Conservation (phyloP, 75 land plant genomes). For the Adiantum capillusveneris region DNA sequence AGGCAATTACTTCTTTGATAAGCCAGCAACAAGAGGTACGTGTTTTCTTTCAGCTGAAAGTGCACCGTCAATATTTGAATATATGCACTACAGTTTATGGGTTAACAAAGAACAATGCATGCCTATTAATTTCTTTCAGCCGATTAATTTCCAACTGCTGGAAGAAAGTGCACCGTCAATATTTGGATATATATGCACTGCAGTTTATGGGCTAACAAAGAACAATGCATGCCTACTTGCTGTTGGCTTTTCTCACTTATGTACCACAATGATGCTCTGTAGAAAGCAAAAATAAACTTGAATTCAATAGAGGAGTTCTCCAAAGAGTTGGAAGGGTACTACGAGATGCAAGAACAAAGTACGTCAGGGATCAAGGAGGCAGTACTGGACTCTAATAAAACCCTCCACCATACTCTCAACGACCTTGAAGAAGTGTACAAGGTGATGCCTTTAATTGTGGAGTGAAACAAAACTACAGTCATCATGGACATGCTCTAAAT, state of each 20-base stretch:
- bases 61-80: too few species aligned
- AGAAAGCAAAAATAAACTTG: constrained; percentile 16
- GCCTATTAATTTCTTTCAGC: too few species aligned
- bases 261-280: background rate
- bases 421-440: constrained; percentile 22
- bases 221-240: too few species aligned
- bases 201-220: too few species aligned
- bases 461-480: background rate
- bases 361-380: constrained; percentile 7
- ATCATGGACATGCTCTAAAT: background rate
- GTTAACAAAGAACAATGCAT: too few species aligned
- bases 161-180: too few species aligned
- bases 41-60: background rate
- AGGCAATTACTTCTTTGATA: constrained; percentile 17
- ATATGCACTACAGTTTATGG: too few species aligned
- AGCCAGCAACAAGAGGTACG: constrained; percentile 31
- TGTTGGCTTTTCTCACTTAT: too few species aligned
- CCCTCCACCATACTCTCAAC: constrained; percentile 13
- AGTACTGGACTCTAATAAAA: constrained; percentile 7
- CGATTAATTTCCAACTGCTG: too few species aligned
- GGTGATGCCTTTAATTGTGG: too few species aligned
- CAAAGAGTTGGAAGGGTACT: constrained; percentile 6
- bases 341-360: constrained; percentile 10
- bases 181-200: too few species aligned
- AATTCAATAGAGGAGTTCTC: constrained; percentile 17